Conservation (phyloP, 2,329 filamentous ascomycete species). For the Cordyceps militaris region DNA sequence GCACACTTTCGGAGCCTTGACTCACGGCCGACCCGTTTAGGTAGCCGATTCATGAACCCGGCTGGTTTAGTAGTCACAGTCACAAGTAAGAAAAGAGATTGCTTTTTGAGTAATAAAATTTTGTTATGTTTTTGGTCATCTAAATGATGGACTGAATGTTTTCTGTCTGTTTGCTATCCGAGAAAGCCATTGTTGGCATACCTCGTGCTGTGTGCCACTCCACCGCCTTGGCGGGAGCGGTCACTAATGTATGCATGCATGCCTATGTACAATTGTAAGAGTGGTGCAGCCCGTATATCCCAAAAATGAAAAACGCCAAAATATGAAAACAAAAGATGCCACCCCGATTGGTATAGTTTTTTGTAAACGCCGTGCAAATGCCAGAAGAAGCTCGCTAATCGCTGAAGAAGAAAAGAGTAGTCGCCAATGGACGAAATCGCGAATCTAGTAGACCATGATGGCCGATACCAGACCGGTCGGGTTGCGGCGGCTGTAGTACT, state of each 20-base stretch:
- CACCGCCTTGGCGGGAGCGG: conserved; percentile 2
- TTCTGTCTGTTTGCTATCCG: background rate
- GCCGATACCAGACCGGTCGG: conserved; percentile 44
- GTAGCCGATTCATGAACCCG: background rate
- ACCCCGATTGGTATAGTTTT: no score
- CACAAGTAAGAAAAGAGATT: background rate
- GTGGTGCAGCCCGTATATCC: conserved; percentile 1
- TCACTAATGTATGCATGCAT: background rate
- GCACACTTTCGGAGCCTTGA: background rate
- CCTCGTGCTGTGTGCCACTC: background rate
- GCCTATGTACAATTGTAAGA: conserved; percentile 4
- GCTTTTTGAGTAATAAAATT: background rate
- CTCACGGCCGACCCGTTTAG: background rate
- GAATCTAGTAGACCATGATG: conserved; percentile 48
- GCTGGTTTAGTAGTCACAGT: background rate
- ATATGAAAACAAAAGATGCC: no score
- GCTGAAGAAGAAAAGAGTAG: background rate
- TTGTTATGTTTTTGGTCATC: background rate
- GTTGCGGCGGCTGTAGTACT: conserved; percentile 47
- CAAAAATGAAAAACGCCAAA: no score
- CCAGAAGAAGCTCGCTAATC: conserved; percentile 3
- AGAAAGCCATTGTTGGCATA: background rate
- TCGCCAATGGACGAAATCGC: background rate
- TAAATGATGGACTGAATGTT: background rate
- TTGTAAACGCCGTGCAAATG: conserved; percentile 9